Evolutionary conservation across 306 rosid genomes (phyloP).

Genomic region (Geum urbanum): DNA sequence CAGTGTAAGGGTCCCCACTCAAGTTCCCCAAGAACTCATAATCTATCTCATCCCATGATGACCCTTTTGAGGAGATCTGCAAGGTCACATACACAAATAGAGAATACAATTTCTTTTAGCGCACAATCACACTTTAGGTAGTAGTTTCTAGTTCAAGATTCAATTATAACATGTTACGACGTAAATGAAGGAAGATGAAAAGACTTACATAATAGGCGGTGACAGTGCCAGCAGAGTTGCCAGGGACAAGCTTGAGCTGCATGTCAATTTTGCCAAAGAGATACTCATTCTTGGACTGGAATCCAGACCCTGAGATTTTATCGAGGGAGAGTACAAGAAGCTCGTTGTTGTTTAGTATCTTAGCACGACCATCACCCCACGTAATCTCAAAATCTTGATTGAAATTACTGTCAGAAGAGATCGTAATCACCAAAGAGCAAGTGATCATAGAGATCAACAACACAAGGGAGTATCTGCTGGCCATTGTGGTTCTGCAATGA

Average conservation of each 20-base stretch:
- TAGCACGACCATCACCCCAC: conserved; percentile 71
- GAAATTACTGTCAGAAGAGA: conserved; percentile 35
- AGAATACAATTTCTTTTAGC: background rate
- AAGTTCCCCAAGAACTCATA: conserved; percentile 64
- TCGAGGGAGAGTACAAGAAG: conserved; percentile 55
- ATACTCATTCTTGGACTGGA: conserved; percentile 56
- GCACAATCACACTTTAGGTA: background rate
- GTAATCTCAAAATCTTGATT: conserved; percentile 49
- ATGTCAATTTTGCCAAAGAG: conserved; percentile 60
- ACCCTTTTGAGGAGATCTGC: conserved; percentile 57
- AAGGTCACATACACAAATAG: background rate
- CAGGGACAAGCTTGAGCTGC: conserved; percentile 77
- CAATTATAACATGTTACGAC: background rate
- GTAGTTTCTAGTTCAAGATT: too few relatives aligned
- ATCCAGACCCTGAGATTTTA: conserved; percentile 65
- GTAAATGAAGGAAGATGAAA: background rate
- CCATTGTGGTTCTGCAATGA: conserved; percentile 22
- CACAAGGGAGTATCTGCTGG: conserved; percentile 12
- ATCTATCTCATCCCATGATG: conserved; percentile 75
- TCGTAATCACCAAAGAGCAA: conserved; percentile 24
- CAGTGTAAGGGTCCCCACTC: conserved; percentile 66
- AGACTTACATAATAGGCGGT: conserved; percentile 61
- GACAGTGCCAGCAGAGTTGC: conserved; percentile 80
- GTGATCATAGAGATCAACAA: conserved; percentile 10
- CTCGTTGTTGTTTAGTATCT: conserved; percentile 50